A percentile compares a stretch with the other conserved stretches of the same genome.
These are phyloP conservation scores for Clarireedia homoeocarpa DNA, from an alignment of 2,329 filamentous ascomycete genomes.

Conservation along the genomic window DNA sequence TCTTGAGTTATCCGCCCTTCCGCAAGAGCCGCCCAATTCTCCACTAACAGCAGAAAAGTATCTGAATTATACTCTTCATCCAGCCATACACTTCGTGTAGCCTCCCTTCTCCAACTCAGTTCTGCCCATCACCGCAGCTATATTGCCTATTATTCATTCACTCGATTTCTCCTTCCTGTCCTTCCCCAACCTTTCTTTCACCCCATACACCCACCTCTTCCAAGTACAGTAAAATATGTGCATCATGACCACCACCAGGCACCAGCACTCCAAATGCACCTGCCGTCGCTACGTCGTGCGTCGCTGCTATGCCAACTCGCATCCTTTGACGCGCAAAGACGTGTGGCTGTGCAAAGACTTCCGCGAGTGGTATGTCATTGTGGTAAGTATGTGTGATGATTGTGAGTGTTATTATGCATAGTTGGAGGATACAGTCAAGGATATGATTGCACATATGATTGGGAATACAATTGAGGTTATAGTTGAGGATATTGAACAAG, in stretches of 20 bases:
- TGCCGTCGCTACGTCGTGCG: neutral
- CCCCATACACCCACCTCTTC: neutral
- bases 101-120: no score
- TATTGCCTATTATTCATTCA: neutral
- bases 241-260: neutral
- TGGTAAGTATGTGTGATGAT: neutral
- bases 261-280: neutral
- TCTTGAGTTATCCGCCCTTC: no score
- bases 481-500: no score
- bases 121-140: no score
- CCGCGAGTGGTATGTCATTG: neutral
- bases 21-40: no score
- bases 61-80: no score
- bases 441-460: no score
- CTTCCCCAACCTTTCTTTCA: neutral
- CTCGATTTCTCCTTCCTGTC: neutral
- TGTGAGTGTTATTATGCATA: neutral
- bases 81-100: no score
- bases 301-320: neutral
- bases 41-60: no score
- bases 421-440: no score
- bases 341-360: neutral
- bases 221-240: neutral
- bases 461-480: no score
- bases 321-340: neutral